Base-by-base conservation (phyloP, 1,284 basidiomycete species). In the Hypsizygus ulmarius region DNA sequence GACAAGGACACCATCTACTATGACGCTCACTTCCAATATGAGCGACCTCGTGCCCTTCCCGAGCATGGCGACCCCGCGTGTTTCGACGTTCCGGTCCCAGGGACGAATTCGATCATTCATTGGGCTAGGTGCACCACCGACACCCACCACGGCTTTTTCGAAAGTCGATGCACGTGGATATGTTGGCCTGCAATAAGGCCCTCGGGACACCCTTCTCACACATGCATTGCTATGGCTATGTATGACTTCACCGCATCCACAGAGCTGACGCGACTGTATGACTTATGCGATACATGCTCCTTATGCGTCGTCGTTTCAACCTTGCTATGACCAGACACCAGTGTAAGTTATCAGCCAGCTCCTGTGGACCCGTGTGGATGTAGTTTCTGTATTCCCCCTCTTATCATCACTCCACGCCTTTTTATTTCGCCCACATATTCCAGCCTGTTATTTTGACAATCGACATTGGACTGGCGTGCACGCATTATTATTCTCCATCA, bases 101-200 rank as follows among this genome's bases (percentile, higher is more conserved):
- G 84, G 84, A 32, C 76, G 81, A 47, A 82, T 79, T 32, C 74
- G 76, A 59, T 87, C 84, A 25, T 87, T 86, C 57, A 86, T 90
- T 60, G 82, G 83, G 21, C 59, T 89, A 10, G 78, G 78, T 34
- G 71, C 76, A 29, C 78, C 81, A n/a, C 73, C 80, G 16, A 83
- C 83, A 34, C 86, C 89, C 7, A 91, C 88, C n/a, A 87, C 82
- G 18, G 89, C 84, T 2, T 86, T 86, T 53, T 87, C 87, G 10
- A 83, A 82, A 52, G 88, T 90, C 45, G 88, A 91, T 62, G 88
- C 78, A 49, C 78, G 84, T 50, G 88, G 88, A 15, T 88, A 81
- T 71, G 72, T 89, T 57, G 81, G 81, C 34, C 57, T 82, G 48
- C 72, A 77, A 37, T 59, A 56, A 40, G 6, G 7, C 27, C n/a